Evolutionary conservation across 805 yeast species (phyloP), one percentile per base, ranked within the genome.

Genomic region (Myxozyma lipomycoides): DNA sequence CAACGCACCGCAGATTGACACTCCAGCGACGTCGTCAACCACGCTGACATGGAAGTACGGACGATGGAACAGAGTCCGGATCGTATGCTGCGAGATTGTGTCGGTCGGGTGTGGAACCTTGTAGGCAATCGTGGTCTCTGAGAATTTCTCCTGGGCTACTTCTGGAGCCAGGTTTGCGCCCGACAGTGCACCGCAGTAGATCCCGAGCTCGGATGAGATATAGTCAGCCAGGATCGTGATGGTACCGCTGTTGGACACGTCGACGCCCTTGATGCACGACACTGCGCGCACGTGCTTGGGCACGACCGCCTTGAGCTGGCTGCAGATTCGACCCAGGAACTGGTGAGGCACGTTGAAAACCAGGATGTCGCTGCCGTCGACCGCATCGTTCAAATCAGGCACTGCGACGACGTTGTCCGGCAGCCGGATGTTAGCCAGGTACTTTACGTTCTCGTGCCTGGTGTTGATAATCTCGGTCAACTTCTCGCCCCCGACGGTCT

Each of bases 111-210:
- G 46, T 19, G 96, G 96, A 22, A 75, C 64, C 51, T 78, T 81
- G 73, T 87, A 93, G 21, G 97, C 98, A 59, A 93, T 88, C 10
- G 98, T 90, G 53, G 98, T 93, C 73, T 93, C 98, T 18, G 96
- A 89, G 95, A 95, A 93, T 71, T 85, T 85, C 70, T 87, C 86
- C 68, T 79, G 80, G 54, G 98, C 98, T 55, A 93, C 96, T 71
- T 93, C 98, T 43, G 95, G 88, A 40, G 98, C 98, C 63, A 93
- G 77, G 74, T 93, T 93, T 49, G 98, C 98, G 56, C 98, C 98
- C 0, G 95, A 85, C 48, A 93, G 77, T 19, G 95, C 98, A 71
- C 98, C 98, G 74, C 98, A 90, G 69, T 85, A 80, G 55, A 93
- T 79, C 30, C 90, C 91, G 60, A 93, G 78, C 62, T 81, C 77